A percentile compares a stretch with the other conserved stretches of the same genome.
Evolutionary conservation across 208 protist genomes (phyloP).

Genomic region (Naegleria lovaniensis): DNA sequence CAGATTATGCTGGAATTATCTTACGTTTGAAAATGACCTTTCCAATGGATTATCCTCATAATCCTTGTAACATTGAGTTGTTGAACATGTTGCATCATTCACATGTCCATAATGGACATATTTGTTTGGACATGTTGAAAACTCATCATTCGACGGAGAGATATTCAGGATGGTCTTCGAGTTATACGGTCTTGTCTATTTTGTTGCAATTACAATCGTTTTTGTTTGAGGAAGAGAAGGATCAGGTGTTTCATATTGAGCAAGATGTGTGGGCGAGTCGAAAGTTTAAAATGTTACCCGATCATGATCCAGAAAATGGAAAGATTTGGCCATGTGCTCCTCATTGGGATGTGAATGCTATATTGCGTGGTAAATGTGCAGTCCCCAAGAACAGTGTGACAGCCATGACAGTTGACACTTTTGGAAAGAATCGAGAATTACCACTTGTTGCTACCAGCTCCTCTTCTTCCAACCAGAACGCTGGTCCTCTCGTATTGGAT

Average conservation of each 20-base stretch:
- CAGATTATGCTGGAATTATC: not conserved
- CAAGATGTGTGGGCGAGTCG: not conserved
- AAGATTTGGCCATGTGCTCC: not conserved
- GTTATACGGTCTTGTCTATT: constrained; percentile 38
- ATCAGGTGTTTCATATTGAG: constrained; percentile 8
- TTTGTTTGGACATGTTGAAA: constrained; percentile 9
- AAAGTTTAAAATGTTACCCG: no score
- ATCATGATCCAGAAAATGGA: not conserved
- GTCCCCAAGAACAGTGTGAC: no score
- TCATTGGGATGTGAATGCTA: not conserved
- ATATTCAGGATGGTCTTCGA: constrained; percentile 36
- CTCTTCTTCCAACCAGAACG: no score
- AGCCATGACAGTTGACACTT: no score
- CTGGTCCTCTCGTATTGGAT: not conserved
- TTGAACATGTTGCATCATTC: not conserved
- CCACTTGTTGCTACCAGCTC: no score
- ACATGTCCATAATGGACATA: not conserved
- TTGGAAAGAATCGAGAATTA: no score
- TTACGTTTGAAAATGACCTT: not conserved
- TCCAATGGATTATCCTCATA: not conserved
- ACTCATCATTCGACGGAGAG: not conserved
- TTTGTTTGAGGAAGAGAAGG: constrained; percentile 11
- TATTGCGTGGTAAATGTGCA: not conserved
- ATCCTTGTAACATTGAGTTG: not conserved
- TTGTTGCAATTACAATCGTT: constrained; percentile 44